These are phyloP conservation scores for Dendrocalamus sinicus DNA, from an alignment of 176 grass and related monocot genomes.

Conservation along the genomic window DNA sequence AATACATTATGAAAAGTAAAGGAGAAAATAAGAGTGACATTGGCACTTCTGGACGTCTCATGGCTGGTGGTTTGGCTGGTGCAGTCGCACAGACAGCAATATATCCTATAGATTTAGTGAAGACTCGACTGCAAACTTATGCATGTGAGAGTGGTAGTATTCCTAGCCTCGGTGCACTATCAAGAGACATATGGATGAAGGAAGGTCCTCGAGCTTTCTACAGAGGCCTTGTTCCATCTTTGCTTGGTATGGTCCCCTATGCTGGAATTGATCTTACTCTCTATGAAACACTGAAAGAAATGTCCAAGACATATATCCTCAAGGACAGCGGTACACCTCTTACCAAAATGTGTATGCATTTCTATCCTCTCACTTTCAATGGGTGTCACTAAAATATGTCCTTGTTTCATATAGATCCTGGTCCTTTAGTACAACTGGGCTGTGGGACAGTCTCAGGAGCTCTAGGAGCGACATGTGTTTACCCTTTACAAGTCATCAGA, in stretches of 20 bases:
- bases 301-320: constrained; percentile 81
- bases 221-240: constrained; percentile 79
- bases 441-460: constrained; percentile 88
- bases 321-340: constrained; percentile 68
- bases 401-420: constrained; percentile 57
- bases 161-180: constrained; percentile 62
- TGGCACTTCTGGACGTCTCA: constrained; percentile 71
- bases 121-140: constrained; percentile 77
- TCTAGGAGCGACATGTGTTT: constrained; percentile 86
- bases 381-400: constrained; percentile 4
- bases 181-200: constrained; percentile 73
- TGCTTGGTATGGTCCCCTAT: constrained; percentile 92
- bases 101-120: constrained; percentile 88
- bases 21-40: constrained; percentile 66
- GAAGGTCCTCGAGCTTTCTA: constrained; percentile 91
- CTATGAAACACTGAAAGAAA: constrained; percentile 92
- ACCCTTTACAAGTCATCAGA: constrained; percentile 92
- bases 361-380: not conserved
- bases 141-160: constrained; percentile 51
- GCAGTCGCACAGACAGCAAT: constrained; percentile 78
- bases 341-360: constrained; percentile 12
- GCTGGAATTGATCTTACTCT: constrained; percentile 90
- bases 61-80: constrained; percentile 84
- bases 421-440: constrained; percentile 74
- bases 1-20: constrained; percentile 73